Evolutionary conservation across 305 asterid genomes (phyloP), one percentile per base, ranked within the genome.

Genomic region (Fraxinus ornus): DNA sequence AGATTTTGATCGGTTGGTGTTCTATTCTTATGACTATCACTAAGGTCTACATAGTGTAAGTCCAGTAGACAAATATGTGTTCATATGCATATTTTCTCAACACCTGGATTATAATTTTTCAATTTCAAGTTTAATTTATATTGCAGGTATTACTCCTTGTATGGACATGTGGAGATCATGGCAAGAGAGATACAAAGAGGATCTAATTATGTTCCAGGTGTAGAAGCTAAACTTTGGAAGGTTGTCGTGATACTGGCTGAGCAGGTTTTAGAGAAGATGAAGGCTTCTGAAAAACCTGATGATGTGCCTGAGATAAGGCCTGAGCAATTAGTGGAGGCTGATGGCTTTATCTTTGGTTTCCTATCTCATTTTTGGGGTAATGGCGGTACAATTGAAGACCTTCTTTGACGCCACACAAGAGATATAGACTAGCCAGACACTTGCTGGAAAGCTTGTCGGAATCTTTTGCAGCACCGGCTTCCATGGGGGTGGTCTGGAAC

Each of bases 401-500:
- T 93, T 93, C 68, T 95, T 95, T 62, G 98, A 95, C 85, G 87
- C 97, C 80, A 92, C 94, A 1, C 2, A 47, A 10, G 92, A 91
- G 73, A 64, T 95, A 72, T 93, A 97, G 98, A 91, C 88, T n/a
- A 80, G 90, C 41, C 98, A 95, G 83, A 91, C 95, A 2, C 97
- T 95, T 79, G 97, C 98, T 36, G 98, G 97, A n/a, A 95, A 92
- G 85, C 98, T 98, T 36, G 98, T 98, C 2, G 98, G 98, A 7
- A 89, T 95, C 73, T 95, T 95, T 85, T 92, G 98, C 98, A 92
- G 97, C 90, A 95, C 98, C 0, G 98, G 98, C 22, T 95, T 95
- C 89, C 97, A 91, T 87, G 98, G 98, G 17, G 98, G 98, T 8
- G 98, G 98, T 21, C 98, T 92, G 82, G 98, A 95, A 86, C 98